Conservation (phyloP, 2,329 filamentous ascomycete species). For the Zasmidium angulare region DNA sequence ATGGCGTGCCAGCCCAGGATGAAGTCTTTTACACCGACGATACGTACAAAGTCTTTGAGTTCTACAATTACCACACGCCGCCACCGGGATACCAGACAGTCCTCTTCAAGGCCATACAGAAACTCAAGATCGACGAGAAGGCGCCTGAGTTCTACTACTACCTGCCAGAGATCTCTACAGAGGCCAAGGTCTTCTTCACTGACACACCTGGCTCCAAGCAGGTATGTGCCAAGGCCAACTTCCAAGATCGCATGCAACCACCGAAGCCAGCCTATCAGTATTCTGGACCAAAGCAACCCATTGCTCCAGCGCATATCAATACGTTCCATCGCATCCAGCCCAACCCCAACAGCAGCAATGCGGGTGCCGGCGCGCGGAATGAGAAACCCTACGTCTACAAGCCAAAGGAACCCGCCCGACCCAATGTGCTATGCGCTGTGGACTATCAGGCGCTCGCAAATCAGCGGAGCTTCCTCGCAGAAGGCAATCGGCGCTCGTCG, state of each 20-base stretch:
- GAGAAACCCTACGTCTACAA: constrained; percentile 41
- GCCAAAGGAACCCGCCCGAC: constrained; percentile 33
- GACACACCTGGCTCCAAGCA: constrained; percentile 65
- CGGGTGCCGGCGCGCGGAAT: constrained; percentile 14
- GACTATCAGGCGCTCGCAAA: constrained; percentile 33
- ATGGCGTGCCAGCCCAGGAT: constrained; percentile 50
- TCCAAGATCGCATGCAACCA: constrained; percentile 64
- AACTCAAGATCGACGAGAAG: constrained; percentile 68
- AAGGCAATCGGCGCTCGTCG: constrained; percentile 24
- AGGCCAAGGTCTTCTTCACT: constrained; percentile 87
- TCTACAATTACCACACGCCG: constrained; percentile 56
- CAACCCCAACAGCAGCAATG: constrained; percentile 7
- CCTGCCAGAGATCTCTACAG: constrained; percentile 80
- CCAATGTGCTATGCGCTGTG: constrained; percentile 28
- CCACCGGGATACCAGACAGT: constrained; percentile 45
- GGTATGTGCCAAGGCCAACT: constrained; percentile 70
- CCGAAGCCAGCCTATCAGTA: constrained; percentile 30
- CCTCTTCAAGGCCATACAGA: constrained; percentile 40
- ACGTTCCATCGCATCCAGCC: constrained; percentile 19
- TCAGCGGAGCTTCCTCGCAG: constrained; percentile 30
- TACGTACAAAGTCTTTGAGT: constrained; percentile 61
- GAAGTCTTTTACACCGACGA: constrained; percentile 49
- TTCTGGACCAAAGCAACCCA: constrained; percentile 22
- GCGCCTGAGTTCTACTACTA: constrained; percentile 87
- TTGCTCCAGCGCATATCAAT: constrained; percentile 23